phyloP scores from a whole-genome alignment of 768 basidiomycete species.

The Boletus sp. region DNA sequence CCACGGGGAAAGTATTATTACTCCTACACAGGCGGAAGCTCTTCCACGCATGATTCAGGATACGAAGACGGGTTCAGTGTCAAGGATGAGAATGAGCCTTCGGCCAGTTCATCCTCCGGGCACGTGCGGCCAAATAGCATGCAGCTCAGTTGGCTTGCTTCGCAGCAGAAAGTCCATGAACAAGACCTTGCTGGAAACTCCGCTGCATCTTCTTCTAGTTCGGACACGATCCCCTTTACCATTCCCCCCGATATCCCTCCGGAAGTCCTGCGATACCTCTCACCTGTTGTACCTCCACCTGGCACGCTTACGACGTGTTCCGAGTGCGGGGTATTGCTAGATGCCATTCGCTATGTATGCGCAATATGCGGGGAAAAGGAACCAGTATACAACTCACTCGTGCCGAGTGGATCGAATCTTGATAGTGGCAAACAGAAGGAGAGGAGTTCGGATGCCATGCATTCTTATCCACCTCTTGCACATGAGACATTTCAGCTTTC shows the following conservation, averaged over 20 bases:
- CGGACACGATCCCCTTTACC: constrained; percentile 13
- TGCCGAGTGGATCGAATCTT: constrained; percentile 7
- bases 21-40: constrained; percentile 54
- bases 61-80: constrained; percentile 49
- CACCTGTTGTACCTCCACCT: constrained; percentile 49
- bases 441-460: constrained; percentile 27
- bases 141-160: constrained; percentile 64
- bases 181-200: constrained; percentile 13
- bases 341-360: constrained; percentile 89
- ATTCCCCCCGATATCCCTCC: constrained; percentile 42
- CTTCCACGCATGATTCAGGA: constrained; percentile 51
- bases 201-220: constrained; percentile 13
- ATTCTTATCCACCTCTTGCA: constrained; percentile 37
- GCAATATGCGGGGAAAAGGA: constrained; percentile 81
- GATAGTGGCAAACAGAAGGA: constrained; percentile 47
- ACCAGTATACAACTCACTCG: constrained; percentile 33
- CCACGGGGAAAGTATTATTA: constrained; percentile 75
- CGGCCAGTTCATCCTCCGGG: constrained; percentile 23
- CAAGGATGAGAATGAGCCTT: constrained; percentile 33
- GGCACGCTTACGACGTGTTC: constrained; percentile 79
- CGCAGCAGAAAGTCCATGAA: constrained; percentile 43
- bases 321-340: constrained; percentile 69
- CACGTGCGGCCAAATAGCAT: constrained; percentile 61
- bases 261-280: constrained; percentile 53
- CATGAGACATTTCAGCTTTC: constrained; percentile 28